These are phyloP conservation scores for Fragilaria radians DNA, from an alignment of 108 stramenopile species.

Conservation along the genomic window DNA sequence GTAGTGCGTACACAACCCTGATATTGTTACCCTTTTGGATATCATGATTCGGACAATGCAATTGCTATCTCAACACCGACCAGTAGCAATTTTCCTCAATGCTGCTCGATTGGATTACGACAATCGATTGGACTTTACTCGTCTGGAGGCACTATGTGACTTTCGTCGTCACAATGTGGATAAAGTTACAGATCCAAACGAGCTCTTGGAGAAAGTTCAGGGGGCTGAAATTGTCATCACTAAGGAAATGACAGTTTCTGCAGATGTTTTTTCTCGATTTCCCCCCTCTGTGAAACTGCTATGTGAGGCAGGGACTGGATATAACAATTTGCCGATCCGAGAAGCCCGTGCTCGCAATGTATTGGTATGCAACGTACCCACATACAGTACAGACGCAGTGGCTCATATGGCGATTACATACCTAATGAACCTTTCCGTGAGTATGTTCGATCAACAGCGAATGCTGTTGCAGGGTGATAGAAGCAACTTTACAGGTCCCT, in stretches of 20 bases:
- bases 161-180: slow-evolving; percentile 52
- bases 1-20: too few species aligned
- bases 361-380: slow-evolving; percentile 71
- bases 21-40: too few species aligned
- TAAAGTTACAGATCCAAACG: slow-evolving; percentile 40
- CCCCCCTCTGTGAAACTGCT: slow-evolving; percentile 58
- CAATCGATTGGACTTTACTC: slow-evolving; percentile 48
- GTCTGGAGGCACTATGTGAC: slow-evolving; percentile 32
- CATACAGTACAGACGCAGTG: slow-evolving; percentile 79
- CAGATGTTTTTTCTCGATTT: slow-evolving; percentile 36
- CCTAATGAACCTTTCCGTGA: slow-evolving; percentile 74
- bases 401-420: slow-evolving; percentile 87
- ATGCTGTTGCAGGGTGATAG: slow-evolving; percentile 55
- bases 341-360: slow-evolving; percentile 35
- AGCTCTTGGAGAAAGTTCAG: slow-evolving; percentile 56
- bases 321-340: slow-evolving; percentile 77
- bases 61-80: slow-evolving; percentile 14
- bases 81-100: slow-evolving; percentile 63
- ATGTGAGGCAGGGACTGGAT: slow-evolving; percentile 86
- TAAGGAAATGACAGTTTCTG: slow-evolving; percentile 76
- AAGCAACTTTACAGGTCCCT: slow-evolving; percentile 60
- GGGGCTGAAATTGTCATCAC: slow-evolving; percentile 74
- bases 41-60: neutral
- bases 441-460: slow-evolving; percentile 68
- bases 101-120: slow-evolving; percentile 71